Evolutionary conservation across 371 early-diverging fungal genomes (phyloP).

Genomic region (Actinomucor elegans): DNA sequence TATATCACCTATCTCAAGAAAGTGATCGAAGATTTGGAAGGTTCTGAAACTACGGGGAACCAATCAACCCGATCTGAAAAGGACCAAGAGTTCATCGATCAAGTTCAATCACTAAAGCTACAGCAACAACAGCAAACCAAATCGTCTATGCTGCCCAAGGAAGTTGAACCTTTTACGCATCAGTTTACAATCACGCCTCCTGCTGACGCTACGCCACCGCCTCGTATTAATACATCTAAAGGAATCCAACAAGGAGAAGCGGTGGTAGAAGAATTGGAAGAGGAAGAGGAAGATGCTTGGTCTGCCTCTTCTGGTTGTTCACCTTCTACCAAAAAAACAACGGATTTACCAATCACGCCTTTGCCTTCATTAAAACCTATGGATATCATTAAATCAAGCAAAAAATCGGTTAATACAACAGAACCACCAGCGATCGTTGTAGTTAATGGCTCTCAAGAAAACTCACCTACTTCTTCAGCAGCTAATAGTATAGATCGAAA

Average conservation of each 20-base stretch:
- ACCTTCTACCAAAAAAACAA: no score
- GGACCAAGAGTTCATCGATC: background rate
- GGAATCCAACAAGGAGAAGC: background rate
- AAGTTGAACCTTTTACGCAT: slow-evolving; percentile 36
- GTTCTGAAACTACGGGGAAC: background rate
- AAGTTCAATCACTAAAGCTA: background rate
- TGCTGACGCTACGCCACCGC: background rate
- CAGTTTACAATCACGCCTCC: slow-evolving; percentile 28
- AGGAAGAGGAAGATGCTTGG: slow-evolving; percentile 17
- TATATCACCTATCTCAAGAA: slow-evolving; percentile 60
- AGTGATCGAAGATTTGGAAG: slow-evolving; percentile 7
- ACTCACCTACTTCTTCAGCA: background rate
- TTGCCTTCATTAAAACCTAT: slow-evolving; percentile 13
- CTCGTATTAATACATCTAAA: background rate
- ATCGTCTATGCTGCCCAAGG: slow-evolving; percentile 40
- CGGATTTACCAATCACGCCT: background rate
- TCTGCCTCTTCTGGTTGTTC: slow-evolving; percentile 4
- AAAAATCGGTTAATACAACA: background rate
- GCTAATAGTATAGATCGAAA: slow-evolving; percentile 8
- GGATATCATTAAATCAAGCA: slow-evolving; percentile 11
- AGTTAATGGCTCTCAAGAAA: background rate
- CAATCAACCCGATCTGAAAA: background rate
- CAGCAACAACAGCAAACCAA: slow-evolving; percentile 5
- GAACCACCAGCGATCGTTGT: background rate
- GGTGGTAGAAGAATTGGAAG: background rate